phyloP scores from a whole-genome alignment of 2,329 filamentous ascomycete genomes.

The Lecanicillium sp. region DNA sequence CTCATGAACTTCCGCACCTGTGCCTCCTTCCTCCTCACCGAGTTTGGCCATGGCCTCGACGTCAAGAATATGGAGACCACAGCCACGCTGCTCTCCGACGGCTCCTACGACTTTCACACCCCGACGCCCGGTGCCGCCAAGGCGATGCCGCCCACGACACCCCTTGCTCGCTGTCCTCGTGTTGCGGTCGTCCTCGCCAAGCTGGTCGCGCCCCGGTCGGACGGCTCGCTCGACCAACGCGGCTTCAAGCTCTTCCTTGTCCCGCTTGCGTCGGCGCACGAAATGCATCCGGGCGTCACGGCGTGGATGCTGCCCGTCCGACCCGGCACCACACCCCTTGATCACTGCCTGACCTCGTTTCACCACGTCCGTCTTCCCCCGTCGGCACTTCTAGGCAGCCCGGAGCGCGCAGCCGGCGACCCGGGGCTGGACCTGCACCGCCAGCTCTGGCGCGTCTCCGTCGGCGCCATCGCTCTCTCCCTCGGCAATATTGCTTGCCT shows the following conservation, averaged over 20 bases:
- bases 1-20: neutral
- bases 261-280: conserved; percentile 19
- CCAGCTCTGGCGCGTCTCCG: too few relatives aligned
- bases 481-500: too few relatives aligned
- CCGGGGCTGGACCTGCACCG: conserved; percentile 12
- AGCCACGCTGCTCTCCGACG: conserved; percentile 28
- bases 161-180: conserved; percentile 20
- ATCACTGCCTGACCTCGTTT: conserved; percentile 27
- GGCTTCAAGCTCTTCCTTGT: conserved; percentile 29
- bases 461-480: too few relatives aligned
- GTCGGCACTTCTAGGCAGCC: conserved; percentile 23
- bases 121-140: conserved; percentile 28
- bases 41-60: neutral
- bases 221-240: conserved; percentile 20
- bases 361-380: conserved; percentile 21
- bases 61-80: conserved; percentile 30
- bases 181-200: conserved; percentile 29
- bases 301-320: conserved; percentile 20
- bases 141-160: conserved; percentile 23
- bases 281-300: conserved; percentile 23
- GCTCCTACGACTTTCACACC: conserved; percentile 28
- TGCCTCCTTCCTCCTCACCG: neutral
- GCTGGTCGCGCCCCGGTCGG: conserved; percentile 20
- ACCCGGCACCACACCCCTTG: conserved; percentile 22
- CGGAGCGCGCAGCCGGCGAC: conserved; percentile 13